Evolutionary conservation across 2,329 filamentous ascomycete species (phyloP), one percentile per base, ranked within the genome.

Genomic region (Claviceps digitariae): DNA sequence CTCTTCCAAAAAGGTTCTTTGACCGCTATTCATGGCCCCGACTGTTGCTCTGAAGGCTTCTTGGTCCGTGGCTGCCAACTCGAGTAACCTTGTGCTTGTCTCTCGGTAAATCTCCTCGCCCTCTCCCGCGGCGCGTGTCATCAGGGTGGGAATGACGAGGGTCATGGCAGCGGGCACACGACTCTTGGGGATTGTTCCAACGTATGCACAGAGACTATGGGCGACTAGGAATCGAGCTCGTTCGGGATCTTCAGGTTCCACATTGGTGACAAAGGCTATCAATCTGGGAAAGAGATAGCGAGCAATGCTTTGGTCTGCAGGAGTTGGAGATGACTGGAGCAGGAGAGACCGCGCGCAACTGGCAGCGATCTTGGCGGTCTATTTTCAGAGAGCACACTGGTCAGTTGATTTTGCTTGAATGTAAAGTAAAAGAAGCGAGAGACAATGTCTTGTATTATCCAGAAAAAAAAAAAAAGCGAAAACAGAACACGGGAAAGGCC

Each of bases 291-390:
- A 74, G 50, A 95, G 73, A 59, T 85, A 83, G 50, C 87, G 79
- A 2, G 84, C 79, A 51, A 97, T 83, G 55, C 78, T 81, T 60
- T 89, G 79, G 63, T 90, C 84, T 21, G 86, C 82, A 1, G 75
- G 59, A 55, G 83, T 78, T 58, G 81, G 72, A 51, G 79, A 72
- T 52, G 78, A 70, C 60, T 85, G 74, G 3, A 95, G 72, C 31
- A 97, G 75, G 8, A 97, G 77, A 8, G 90, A 93, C 54, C 90
- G 83, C 59, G 91, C 81, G 68, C 93, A 98, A 63, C 89, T 90
- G 56, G 89, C 86, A 1, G 93, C 90, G 53, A 96, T 90, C 63
- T 87, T 95, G 52, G 87, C 86, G 1, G 88, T 91, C 81, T 85
- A 25, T 40, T 40, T 20, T 20, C 6, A 17, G 4, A 5, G 31